Evolutionary conservation across 1,284 basidiomycete species (phyloP).

Genomic region (Ustilago xerochloae): DNA sequence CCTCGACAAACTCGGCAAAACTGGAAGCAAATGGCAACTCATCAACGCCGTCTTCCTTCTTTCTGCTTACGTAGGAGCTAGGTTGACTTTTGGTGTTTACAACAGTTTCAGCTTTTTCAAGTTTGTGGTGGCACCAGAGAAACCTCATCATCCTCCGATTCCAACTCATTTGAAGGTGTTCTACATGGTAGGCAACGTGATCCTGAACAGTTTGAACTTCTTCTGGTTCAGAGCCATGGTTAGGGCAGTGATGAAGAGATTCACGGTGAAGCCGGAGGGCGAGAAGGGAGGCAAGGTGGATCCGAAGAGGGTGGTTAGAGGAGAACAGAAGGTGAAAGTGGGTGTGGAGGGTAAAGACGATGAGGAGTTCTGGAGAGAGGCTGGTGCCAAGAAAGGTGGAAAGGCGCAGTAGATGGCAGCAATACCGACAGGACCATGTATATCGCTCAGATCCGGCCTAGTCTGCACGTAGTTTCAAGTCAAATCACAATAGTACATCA

Average conservation of each 20-base stretch:
- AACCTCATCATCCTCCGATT: slow-evolving; percentile 49
- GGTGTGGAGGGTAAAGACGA: slow-evolving; percentile 50
- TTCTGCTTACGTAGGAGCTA: slow-evolving; percentile 63
- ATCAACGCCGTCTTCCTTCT: slow-evolving; percentile 68
- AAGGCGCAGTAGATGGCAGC: slow-evolving; percentile 24
- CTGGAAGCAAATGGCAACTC: slow-evolving; percentile 65
- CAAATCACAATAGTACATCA: too few species aligned
- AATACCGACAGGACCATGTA: neutral
- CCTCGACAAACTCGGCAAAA: slow-evolving; percentile 69
- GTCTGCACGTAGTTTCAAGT: too few species aligned
- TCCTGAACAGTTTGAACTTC: slow-evolving; percentile 66
- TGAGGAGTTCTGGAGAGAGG: slow-evolving; percentile 52
- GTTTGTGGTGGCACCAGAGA: slow-evolving; percentile 53
- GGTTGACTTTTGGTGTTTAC: slow-evolving; percentile 67
- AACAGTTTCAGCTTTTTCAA: slow-evolving; percentile 63
- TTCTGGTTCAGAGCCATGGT: slow-evolving; percentile 69
- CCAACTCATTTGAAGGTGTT: slow-evolving; percentile 36
- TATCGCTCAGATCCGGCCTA: too few species aligned
- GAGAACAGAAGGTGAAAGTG: slow-evolving; percentile 52
- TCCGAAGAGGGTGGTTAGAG: slow-evolving; percentile 42
- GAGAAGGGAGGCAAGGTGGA: slow-evolving; percentile 26
- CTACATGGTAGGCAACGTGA: slow-evolving; percentile 57
- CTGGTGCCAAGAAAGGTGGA: slow-evolving; percentile 37
- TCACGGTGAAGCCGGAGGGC: slow-evolving; percentile 47
- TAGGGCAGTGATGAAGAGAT: slow-evolving; percentile 67